Evolutionary conservation across 192 early-diverging fungal genomes (phyloP).

Genomic region (Coemansia sp.): DNA sequence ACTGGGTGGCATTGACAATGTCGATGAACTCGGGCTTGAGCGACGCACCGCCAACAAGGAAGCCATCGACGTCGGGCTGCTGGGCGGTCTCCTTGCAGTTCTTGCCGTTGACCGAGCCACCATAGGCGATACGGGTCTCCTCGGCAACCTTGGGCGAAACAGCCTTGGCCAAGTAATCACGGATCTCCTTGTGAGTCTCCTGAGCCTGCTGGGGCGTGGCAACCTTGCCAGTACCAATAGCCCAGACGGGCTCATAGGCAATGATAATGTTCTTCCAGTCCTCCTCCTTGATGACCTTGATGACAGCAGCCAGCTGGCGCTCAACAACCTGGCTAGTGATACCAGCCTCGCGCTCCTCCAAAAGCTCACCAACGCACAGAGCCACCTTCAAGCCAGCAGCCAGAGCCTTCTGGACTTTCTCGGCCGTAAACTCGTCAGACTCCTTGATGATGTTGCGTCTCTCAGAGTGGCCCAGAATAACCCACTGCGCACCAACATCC

Average conservation of each 20-base stretch:
- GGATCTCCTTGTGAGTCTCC: constrained; percentile 88
- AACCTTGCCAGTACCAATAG: constrained; percentile 98
- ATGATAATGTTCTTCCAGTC: constrained; percentile 95
- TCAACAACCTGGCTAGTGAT: constrained; percentile 82
- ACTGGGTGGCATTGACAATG: constrained; percentile 56
- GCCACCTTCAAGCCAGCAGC: constrained; percentile 87
- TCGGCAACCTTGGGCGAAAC: constrained; percentile 84
- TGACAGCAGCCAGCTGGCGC: constrained; percentile 86
- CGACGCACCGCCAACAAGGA: constrained; percentile 98
- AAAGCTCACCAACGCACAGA: constrained; percentile 93
- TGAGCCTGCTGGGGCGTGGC: constrained; percentile 94
- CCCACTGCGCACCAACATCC: constrained; percentile 94
- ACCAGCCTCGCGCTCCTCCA: constrained; percentile 89
- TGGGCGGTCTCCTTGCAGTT: constrained; percentile 77
- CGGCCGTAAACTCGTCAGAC: constrained; percentile 82
- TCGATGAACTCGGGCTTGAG: constrained; percentile 87
- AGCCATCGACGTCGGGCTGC: constrained; percentile 95
- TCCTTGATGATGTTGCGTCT: constrained; percentile 91
- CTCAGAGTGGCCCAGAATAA: constrained; percentile 98
- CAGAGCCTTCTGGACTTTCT: constrained; percentile 87
- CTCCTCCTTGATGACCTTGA: constrained; percentile 56
- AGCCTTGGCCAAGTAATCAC: constrained; percentile 79
- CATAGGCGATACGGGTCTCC: constrained; percentile 91
- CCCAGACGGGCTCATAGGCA: constrained; percentile 99
- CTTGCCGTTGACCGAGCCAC: constrained; percentile 89